phyloP scores from a whole-genome alignment of 176 grass and related monocot genomes.

The Aegilops bicornis region DNA sequence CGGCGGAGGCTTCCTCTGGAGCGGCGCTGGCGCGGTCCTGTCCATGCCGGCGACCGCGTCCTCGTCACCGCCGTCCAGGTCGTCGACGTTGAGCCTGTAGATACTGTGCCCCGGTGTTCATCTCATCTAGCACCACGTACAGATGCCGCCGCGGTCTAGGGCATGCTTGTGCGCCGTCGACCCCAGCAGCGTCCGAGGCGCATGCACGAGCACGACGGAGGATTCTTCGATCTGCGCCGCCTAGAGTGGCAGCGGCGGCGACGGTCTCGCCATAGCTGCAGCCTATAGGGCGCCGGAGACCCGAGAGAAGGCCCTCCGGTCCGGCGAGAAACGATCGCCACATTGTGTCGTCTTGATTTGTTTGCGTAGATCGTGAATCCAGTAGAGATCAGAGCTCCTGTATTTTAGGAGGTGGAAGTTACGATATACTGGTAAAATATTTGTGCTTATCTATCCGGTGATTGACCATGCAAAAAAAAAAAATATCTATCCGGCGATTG shows the following conservation, averaged over 20 bases:
- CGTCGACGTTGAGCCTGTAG: background rate
- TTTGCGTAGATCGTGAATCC: too few relatives aligned
- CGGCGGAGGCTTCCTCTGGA: too few relatives aligned
- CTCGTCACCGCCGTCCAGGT: background rate
- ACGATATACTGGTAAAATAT: too few relatives aligned
- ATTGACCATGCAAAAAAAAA: too few relatives aligned
- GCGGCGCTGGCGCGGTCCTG: background rate
- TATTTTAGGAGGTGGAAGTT: too few relatives aligned
- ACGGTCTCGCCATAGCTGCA: background rate
- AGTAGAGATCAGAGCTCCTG: too few relatives aligned
- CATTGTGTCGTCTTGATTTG: background rate
- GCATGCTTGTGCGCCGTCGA: too few relatives aligned
- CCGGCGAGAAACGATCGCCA: background rate
- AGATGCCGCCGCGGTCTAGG: background rate
- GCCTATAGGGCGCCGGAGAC: background rate
- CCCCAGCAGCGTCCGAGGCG: background rate
- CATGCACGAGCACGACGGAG: background rate
- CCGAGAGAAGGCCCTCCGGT: background rate
- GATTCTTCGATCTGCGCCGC: background rate
- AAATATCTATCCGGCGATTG: too few relatives aligned
- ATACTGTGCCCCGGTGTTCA: background rate
- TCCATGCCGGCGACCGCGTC: background rate
- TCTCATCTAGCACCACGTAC: background rate
- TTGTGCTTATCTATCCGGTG: too few relatives aligned
- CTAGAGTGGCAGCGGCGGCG: background rate